Evolutionary conservation across 2,329 filamentous ascomycete genomes (phyloP).

Genomic region (Exophiala sideris): DNA sequence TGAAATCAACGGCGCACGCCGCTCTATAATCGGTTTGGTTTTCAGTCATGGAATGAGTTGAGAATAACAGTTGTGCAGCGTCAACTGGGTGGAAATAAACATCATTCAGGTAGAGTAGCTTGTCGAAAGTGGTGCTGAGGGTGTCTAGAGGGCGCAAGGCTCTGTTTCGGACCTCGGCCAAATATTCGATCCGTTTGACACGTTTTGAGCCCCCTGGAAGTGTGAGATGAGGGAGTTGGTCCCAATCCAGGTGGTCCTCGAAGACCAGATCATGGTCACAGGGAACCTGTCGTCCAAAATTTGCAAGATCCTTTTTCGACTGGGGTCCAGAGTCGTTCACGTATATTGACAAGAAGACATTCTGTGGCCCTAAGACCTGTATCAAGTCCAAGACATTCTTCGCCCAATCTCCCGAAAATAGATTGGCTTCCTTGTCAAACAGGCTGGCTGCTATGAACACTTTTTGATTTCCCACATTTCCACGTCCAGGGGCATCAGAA

Average conservation of each 20-base stretch:
- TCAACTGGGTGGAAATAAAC: slow-evolving; percentile 60
- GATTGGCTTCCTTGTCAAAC: slow-evolving; percentile 59
- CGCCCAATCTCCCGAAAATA: slow-evolving; percentile 65
- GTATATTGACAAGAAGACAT: slow-evolving; percentile 70
- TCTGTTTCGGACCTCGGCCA: slow-evolving; percentile 69
- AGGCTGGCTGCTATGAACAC: slow-evolving; percentile 72
- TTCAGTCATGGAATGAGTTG: slow-evolving; percentile 51
- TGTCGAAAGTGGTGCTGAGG: slow-evolving; percentile 49
- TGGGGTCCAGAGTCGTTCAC: slow-evolving; percentile 64
- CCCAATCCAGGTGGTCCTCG: slow-evolving; percentile 57
- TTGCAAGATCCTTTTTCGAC: slow-evolving; percentile 53
- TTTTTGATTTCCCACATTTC: slow-evolving; percentile 58
- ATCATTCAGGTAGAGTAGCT: slow-evolving; percentile 64
- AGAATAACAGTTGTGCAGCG: slow-evolving; percentile 59
- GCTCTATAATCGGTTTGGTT: slow-evolving; percentile 62
- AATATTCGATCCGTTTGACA: slow-evolving; percentile 70
- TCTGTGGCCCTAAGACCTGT: slow-evolving; percentile 62
- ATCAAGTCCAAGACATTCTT: slow-evolving; percentile 59
- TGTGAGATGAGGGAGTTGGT: slow-evolving; percentile 56
- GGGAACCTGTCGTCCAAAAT: slow-evolving; percentile 50
- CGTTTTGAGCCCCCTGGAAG: slow-evolving; percentile 61
- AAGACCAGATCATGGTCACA: slow-evolving; percentile 56
- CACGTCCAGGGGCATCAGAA: slow-evolving; percentile 40
- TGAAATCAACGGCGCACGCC: slow-evolving; percentile 72
- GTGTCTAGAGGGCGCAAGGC: slow-evolving; percentile 62